These are phyloP conservation scores for Entrophospora sp. DNA, from an alignment of 192 early-diverging fungal species.

Conservation along the genomic window DNA sequence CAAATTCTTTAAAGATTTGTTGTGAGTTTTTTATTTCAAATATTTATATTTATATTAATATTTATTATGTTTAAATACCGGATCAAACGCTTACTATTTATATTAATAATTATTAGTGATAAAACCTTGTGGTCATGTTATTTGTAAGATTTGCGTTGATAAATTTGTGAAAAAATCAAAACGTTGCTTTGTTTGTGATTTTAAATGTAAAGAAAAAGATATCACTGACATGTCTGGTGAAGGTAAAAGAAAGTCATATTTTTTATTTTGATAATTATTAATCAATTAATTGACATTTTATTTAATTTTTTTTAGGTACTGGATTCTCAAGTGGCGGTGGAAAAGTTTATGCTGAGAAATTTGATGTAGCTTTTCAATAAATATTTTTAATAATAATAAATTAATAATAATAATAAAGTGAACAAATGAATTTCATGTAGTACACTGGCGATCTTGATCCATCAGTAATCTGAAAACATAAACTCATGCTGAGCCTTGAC, in stretches of 20 bases:
- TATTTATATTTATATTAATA: no score
- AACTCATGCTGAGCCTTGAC: no score
- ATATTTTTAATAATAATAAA: neutral
- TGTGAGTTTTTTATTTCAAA: conserved; percentile 34
- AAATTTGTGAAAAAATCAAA: conserved; percentile 62
- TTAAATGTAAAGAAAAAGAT: conserved; percentile 58
- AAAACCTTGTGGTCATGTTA: conserved; percentile 63
- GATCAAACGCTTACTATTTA: no score
- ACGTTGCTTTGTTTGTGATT: conserved; percentile 61
- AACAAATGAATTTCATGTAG: no score
- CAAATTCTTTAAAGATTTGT: conserved; percentile 61
- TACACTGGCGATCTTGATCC: no score
- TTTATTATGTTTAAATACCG: no score
- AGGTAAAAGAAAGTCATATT: conserved; percentile 31
- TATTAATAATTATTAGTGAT: conserved; percentile 37
- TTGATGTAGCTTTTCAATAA: conserved; percentile 63
- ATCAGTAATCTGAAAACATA: no score
- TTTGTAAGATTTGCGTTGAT: conserved; percentile 56
- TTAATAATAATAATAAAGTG: neutral
- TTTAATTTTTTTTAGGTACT: conserved; percentile 34
- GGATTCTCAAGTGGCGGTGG: conserved; percentile 57
- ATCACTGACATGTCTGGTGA: conserved; percentile 58
- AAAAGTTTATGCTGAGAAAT: conserved; percentile 51
- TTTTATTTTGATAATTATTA: no score
- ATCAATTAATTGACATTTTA: no score